Base-by-base conservation (phyloP, 2,329 filamentous ascomycete genomes). In the Apiospora saccharicola region DNA sequence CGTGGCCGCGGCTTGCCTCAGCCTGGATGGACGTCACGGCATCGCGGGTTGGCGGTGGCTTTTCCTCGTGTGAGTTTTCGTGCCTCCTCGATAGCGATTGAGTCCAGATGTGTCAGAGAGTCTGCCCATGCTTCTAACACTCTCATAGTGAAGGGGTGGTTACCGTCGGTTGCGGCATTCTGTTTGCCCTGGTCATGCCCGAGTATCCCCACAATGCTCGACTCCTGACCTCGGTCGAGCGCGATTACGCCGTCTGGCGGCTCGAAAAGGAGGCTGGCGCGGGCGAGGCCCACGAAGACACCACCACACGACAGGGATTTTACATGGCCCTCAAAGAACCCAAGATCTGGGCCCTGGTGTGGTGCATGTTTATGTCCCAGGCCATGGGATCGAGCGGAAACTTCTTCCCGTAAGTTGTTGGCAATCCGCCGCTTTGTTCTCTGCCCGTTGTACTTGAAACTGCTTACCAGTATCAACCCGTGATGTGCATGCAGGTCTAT, bases 381-480 rank as follows among this genome's bases (percentile, higher is more conserved):
- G 80, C 81, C 24, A 80, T 82, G 73, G 83, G 85, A 7, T 81
- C 81, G 14, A 81, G 83, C 74, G 75, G 78, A 75, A 78, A 81
- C 73, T 77, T 76, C 72, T 77, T 79, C 72, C 77, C 76, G 67
- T 47, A 24, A 47, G 67, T 19, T 47, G 16, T n/a, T n/a, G 4
- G 7, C 43, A 24, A 41, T 10, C 7, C 37, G 7, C 7, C 5
- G 10, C 37, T 10, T 8, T 8, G 2, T 41, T 41, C 8, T 30
- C 26, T 30, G 26, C 26, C 26, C 26, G 2, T 30, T 4, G 4
- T 30, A 4, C 26, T 30, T 37, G 37, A 41, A 41, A n/a, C n/a
- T 10, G 37, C 7, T 10, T 2, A 41, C 37, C 7, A 41, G 37
- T 41, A 24, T 14, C 16, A 22, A 67, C 24, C 12, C 64, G 6